Conservation (phyloP, 306 rosid species). For the Cucumis cinereus region DNA sequence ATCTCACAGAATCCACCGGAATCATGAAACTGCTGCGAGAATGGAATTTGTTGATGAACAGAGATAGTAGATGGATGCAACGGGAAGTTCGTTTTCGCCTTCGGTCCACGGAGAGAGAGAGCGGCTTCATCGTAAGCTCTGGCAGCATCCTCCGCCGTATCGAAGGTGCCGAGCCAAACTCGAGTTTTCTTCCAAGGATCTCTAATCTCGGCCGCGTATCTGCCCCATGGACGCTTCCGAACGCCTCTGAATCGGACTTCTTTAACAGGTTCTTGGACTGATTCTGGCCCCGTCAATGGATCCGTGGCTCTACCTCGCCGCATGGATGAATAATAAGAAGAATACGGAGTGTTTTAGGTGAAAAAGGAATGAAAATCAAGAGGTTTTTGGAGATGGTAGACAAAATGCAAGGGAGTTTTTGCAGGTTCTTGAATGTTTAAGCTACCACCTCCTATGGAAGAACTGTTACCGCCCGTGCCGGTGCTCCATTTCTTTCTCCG, state of each 20-base stretch:
- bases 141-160: conserved; percentile 74
- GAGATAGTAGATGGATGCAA: conserved; percentile 6
- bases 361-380: not conserved
- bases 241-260: conserved; percentile 73
- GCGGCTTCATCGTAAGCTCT: conserved; percentile 81
- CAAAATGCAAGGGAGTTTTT: not conserved
- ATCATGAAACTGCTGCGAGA: conserved; percentile 13
- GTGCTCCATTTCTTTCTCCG: conserved; percentile 11
- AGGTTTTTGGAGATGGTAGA: conserved; percentile 22
- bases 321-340: conserved; percentile 25
- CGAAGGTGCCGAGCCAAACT: conserved; percentile 89
- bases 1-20: conserved; percentile 27
- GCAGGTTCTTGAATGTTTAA: not conserved
- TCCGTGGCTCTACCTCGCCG: conserved; percentile 46
- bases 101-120: conserved; percentile 53
- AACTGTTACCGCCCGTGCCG: conserved; percentile 14
- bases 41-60: conserved; percentile 18
- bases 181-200: conserved; percentile 83
- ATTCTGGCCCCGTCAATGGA: conserved; percentile 6
- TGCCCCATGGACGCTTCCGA: conserved; percentile 84
- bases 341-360: not conserved
- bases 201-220: conserved; percentile 89
- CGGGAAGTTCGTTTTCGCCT: conserved; percentile 75
- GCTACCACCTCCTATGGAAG: conserved; percentile 27
- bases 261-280: conserved; percentile 9